phyloP scores from a whole-genome alignment of 2,329 filamentous ascomycete species.

The Diaporthe australafricana region DNA sequence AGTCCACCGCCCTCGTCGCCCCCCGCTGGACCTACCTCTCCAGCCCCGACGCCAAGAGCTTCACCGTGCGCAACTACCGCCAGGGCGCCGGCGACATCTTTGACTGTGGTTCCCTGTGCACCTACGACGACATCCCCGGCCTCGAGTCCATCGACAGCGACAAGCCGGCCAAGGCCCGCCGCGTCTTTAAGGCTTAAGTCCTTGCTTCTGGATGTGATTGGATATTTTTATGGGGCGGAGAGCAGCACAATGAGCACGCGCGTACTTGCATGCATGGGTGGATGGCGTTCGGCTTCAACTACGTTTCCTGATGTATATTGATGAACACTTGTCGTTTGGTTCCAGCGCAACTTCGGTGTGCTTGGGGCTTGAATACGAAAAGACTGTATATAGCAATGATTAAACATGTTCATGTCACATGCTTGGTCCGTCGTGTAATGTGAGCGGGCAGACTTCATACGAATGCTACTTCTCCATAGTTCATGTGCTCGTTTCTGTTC shows the following conservation, averaged over 20 bases:
- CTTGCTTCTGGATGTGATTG: neutral
- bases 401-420: neutral
- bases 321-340: neutral
- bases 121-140: slow-evolving; percentile 17
- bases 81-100: slow-evolving; percentile 15
- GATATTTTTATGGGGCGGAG: neutral
- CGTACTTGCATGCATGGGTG: neutral
- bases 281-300: neutral
- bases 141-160: slow-evolving; percentile 26
- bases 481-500: too few relatives aligned
- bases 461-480: too few relatives aligned
- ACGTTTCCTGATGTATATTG: slow-evolving; percentile 27
- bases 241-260: neutral
- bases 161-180: neutral
- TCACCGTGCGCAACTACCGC: slow-evolving; percentile 25
- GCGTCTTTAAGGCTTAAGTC: slow-evolving; percentile 13
- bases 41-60: slow-evolving; percentile 25
- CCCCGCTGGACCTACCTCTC: slow-evolving; percentile 18
- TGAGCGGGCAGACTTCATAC: too few relatives aligned
- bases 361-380: neutral
- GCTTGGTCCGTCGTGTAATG: too few relatives aligned
- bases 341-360: neutral
- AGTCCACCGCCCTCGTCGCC: slow-evolving; percentile 1
- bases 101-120: slow-evolving; percentile 10
- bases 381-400: slow-evolving; percentile 27